phyloP scores from a whole-genome alignment of 192 early-diverging fungal species.

The Coemansia sp. region DNA sequence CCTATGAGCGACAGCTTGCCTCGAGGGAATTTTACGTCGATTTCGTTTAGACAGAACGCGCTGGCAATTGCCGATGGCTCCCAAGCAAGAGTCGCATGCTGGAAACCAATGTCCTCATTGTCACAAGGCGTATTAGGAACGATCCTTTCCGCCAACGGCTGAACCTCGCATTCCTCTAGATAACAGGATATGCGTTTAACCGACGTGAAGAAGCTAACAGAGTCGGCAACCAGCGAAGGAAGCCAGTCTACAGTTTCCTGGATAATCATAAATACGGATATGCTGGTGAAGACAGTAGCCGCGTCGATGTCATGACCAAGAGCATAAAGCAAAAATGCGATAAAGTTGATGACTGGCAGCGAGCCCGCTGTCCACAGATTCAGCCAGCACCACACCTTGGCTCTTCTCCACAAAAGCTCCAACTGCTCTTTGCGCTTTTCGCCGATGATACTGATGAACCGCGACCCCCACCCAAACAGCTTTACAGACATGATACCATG shows the following conservation, averaged over 20 bases:
- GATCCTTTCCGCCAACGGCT: slow-evolving; percentile 34
- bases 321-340: slow-evolving; percentile 63
- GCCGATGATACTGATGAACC: slow-evolving; percentile 72
- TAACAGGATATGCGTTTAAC: slow-evolving; percentile 69
- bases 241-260: slow-evolving; percentile 61
- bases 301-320: slow-evolving; percentile 57
- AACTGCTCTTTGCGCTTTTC: slow-evolving; percentile 62
- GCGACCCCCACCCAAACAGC: slow-evolving; percentile 81
- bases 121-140: not conserved
- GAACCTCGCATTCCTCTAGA: slow-evolving; percentile 68
- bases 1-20: too few relatives aligned
- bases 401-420: slow-evolving; percentile 45
- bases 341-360: slow-evolving; percentile 59
- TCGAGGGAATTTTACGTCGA: not conserved
- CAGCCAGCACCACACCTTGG: slow-evolving; percentile 57
- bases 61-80: not conserved
- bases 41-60: not conserved
- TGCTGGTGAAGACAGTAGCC: slow-evolving; percentile 65
- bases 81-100: slow-evolving; percentile 36
- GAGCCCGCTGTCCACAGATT: slow-evolving; percentile 60
- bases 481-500: slow-evolving; percentile 89
- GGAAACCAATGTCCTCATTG: slow-evolving; percentile 51
- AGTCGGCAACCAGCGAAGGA: slow-evolving; percentile 55
- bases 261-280: slow-evolving; percentile 73
- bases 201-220: slow-evolving; percentile 63